Evolutionary conservation across 768 basidiomycete genomes (phyloP).

Genomic region (Gloeostereum incarnatum): DNA sequence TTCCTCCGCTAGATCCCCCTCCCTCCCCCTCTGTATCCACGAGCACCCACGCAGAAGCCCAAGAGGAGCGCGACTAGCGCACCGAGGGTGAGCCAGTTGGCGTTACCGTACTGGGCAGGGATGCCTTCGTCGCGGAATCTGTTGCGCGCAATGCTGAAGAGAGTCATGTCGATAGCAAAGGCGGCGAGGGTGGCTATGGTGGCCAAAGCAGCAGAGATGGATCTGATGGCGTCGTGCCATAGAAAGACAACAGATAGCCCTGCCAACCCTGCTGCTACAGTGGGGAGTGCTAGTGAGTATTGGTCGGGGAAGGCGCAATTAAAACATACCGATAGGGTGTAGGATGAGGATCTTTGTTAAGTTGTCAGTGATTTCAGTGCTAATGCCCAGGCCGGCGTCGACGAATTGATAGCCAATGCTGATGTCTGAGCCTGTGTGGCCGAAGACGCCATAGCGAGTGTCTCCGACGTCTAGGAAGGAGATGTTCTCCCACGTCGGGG

Average conservation of each 20-base stretch:
- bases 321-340: slow-evolving; percentile 62
- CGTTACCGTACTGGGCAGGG: slow-evolving; percentile 61
- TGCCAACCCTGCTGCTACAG: slow-evolving; percentile 50
- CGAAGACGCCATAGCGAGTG: slow-evolving; percentile 65
- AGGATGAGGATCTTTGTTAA: slow-evolving; percentile 70
- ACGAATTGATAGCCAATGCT: slow-evolving; percentile 57
- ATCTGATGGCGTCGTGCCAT: slow-evolving; percentile 65
- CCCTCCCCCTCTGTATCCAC: slow-evolving; percentile 36
- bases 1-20: too few relatives aligned
- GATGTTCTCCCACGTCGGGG: slow-evolving; percentile 65
- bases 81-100: slow-evolving; percentile 75
- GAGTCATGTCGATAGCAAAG: slow-evolving; percentile 72
- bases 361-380: slow-evolving; percentile 48
- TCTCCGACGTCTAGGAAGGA: slow-evolving; percentile 53
- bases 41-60: slow-evolving; percentile 55
- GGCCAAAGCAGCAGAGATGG: slow-evolving; percentile 58
- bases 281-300: slow-evolving; percentile 4
- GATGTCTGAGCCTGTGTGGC: slow-evolving; percentile 48
- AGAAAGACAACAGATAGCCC: slow-evolving; percentile 62
- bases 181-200: slow-evolving; percentile 55
- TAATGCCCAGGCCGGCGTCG: slow-evolving; percentile 34
- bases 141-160: slow-evolving; percentile 64
- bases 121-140: slow-evolving; percentile 40
- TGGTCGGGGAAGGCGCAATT: slow-evolving; percentile 1
- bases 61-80: slow-evolving; percentile 54